Evolutionary conservation across 192 early-diverging fungal species (phyloP).

Genomic region (Powellomyces hirtus): DNA sequence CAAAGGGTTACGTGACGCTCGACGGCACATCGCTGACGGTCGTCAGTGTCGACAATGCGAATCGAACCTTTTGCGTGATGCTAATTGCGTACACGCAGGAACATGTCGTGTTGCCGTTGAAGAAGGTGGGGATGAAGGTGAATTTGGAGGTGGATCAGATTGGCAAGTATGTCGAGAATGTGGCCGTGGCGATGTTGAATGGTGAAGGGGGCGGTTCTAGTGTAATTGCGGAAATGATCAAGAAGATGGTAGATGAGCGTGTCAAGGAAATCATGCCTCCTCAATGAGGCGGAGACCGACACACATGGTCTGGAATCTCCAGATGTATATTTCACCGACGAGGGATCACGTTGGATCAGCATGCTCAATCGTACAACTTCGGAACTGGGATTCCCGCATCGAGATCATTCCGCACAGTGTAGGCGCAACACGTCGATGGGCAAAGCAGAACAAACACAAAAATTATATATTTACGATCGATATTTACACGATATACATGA

Average conservation of each 20-base stretch:
- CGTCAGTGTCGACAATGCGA: conserved; percentile 74
- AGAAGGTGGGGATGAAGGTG: conserved; percentile 70
- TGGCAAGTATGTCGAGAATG: conserved; percentile 91
- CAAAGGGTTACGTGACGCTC: conserved; percentile 92
- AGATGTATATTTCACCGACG: no score
- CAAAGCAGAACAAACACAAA: no score
- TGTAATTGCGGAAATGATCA: conserved; percentile 15
- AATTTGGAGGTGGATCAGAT: conserved; percentile 99
- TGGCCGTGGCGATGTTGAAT: conserved; percentile 37
- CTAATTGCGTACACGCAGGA: conserved; percentile 91
- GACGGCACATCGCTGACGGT: conserved; percentile 97
- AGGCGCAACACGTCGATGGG: no score
- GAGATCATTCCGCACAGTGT: no score
- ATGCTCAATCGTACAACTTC: no score
- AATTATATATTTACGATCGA: no score
- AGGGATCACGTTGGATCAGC: no score
- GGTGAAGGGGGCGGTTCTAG: neutral
- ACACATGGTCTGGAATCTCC: no score
- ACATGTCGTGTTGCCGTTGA: conserved; percentile 75
- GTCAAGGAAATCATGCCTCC: conserved; percentile 6
- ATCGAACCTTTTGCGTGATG: conserved; percentile 86
- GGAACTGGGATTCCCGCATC: no score
- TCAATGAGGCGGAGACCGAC: no score
- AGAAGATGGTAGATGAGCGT: conserved; percentile 22
- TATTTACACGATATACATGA: no score